Evolutionary conservation across 768 basidiomycete genomes (phyloP).

Genomic region (Xerocomus spinulosus): DNA sequence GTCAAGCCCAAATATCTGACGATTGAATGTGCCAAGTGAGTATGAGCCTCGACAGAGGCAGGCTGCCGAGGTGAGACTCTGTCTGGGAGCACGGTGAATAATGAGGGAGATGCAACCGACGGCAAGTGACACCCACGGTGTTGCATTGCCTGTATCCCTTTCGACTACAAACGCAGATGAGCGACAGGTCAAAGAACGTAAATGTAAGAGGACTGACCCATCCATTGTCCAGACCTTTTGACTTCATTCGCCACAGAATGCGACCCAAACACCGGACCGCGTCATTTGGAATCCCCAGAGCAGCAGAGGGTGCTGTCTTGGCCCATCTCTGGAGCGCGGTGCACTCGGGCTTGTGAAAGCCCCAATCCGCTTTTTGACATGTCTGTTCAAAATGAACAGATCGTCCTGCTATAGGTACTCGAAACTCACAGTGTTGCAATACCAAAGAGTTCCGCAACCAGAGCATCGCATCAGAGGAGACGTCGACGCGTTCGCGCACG

Average conservation of each 20-base stretch:
- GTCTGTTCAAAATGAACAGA: constrained; percentile 31
- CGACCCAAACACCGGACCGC: constrained; percentile 76
- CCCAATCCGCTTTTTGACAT: constrained; percentile 76
- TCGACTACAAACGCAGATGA: constrained; percentile 39
- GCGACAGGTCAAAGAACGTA: neutral
- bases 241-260: constrained; percentile 61
- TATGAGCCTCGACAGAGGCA: constrained; percentile 50
- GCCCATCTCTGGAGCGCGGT: constrained; percentile 57
- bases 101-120: neutral
- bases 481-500: constrained; percentile 46
- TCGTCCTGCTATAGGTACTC: no score
- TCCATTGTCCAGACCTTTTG: constrained; percentile 45
- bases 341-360: constrained; percentile 76
- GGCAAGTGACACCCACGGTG: constrained; percentile 52
- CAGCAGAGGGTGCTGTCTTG: constrained; percentile 42
- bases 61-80: constrained; percentile 46
- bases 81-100: constrained; percentile 38
- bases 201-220: constrained; percentile 46
- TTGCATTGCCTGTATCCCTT: constrained; percentile 64
- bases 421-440: constrained; percentile 66
- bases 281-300: constrained; percentile 60
- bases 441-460: constrained; percentile 62
- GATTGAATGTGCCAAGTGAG: constrained; percentile 69
- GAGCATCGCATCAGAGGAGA: constrained; percentile 64
- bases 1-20: constrained; percentile 64